Conservation (phyloP, 1,139 yeast species). For the Suhomyces chickasaworum region DNA sequence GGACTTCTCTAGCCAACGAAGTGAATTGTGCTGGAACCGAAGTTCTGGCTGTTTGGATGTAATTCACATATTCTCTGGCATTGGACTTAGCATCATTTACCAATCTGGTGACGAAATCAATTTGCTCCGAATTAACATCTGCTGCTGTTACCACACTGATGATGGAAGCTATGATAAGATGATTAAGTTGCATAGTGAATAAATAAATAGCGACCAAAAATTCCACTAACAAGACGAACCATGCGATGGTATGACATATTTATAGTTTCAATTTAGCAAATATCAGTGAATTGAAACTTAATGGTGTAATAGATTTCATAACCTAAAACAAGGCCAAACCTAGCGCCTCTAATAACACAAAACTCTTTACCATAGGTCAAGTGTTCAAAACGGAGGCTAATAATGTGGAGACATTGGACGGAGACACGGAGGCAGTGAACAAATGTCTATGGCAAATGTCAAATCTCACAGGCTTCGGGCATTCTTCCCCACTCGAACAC, state of each 20-base stretch:
- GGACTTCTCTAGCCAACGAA: conserved; percentile 29
- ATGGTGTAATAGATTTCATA: background rate
- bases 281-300: background rate
- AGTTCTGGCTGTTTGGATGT: conserved; percentile 25
- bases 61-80: conserved; percentile 26
- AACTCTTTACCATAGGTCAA: background rate
- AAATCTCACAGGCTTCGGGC: conserved; percentile 8
- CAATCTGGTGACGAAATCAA: conserved; percentile 31
- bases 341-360: conserved; percentile 4
- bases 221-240: too few species aligned
- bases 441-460: too few species aligned
- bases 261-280: background rate
- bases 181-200: conserved; percentile 8
- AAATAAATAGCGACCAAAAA: background rate
- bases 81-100: conserved; percentile 30
- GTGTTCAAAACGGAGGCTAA: conserved; percentile 6
- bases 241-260: background rate
- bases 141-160: conserved; percentile 6
- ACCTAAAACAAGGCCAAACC: conserved; percentile 1
- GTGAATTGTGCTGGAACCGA: conserved; percentile 29
- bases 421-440: background rate
- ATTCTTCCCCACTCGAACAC: conserved; percentile 8
- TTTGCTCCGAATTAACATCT: conserved; percentile 15
- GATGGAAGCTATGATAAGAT: conserved; percentile 4
- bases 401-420: conserved; percentile 10